Percentiles rank a stretch among this genome's conserved stretches.
Evolutionary conservation across 495 filamentous ascomycete genomes (phyloP).

Genomic region (Podospora sp.): DNA sequence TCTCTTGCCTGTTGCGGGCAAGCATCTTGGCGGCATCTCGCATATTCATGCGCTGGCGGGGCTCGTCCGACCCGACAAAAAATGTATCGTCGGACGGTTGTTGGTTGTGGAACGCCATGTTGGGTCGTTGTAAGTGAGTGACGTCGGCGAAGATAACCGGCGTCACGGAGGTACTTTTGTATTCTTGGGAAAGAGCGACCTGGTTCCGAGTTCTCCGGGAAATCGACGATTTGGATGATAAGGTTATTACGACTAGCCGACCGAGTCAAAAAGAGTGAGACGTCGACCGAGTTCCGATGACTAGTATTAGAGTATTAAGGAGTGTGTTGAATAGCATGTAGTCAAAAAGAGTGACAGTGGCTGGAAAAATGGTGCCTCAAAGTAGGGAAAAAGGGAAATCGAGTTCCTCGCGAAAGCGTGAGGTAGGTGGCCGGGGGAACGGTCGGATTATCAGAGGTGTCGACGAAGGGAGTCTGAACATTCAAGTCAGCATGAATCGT

Average conservation of each 20-base stretch:
- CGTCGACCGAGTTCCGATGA: conserved; percentile 42
- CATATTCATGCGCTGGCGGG: conserved; percentile 53
- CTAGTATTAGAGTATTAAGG: conserved; percentile 58
- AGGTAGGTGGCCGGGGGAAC: conserved; percentile 44
- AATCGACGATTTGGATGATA: conserved; percentile 26
- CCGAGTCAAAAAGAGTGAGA: conserved; percentile 51
- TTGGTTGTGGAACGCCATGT: conserved; percentile 70
- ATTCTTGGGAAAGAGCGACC: conserved; percentile 40
- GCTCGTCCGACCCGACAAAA: conserved; percentile 83
- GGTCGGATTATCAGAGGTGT: conserved; percentile 40
- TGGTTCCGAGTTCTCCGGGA: conserved; percentile 56
- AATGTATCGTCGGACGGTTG: conserved; percentile 61
- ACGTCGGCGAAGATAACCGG: conserved; percentile 23
- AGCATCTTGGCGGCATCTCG: conserved; percentile 75
- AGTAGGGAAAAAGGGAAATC: conserved; percentile 32
- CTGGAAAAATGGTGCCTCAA: conserved; percentile 44
- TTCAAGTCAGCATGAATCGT: conserved; percentile 29
- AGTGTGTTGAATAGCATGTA: conserved; percentile 53
- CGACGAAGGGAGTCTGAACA: conserved; percentile 33
- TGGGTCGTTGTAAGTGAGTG: conserved; percentile 37
- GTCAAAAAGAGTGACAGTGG: conserved; percentile 53
- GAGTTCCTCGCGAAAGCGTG: conserved; percentile 39
- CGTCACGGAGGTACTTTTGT: conserved; percentile 17
- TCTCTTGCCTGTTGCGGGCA: conserved; percentile 75
- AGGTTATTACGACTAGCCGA: conserved; percentile 32